phyloP scores from a whole-genome alignment of 2,329 filamentous ascomycete species.

The Pezizomycotina sp. region DNA sequence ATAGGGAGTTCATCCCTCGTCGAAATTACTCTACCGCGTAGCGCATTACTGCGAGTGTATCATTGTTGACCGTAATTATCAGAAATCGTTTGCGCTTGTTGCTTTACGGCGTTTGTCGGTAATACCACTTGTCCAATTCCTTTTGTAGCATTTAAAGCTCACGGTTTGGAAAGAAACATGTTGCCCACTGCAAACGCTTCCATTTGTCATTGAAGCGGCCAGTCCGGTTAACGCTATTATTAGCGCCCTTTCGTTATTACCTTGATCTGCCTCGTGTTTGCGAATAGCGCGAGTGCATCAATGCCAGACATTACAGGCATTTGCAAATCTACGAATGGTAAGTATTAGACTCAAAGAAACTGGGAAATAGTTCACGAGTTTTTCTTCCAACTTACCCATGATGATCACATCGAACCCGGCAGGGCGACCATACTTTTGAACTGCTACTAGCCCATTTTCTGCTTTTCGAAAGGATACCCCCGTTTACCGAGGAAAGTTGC shows the following conservation, averaged over 20 bases:
- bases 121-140: too few relatives aligned
- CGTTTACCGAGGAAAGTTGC: conserved; percentile 30
- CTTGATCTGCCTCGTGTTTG: conserved; percentile 13
- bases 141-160: too few relatives aligned
- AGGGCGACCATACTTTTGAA: conserved; percentile 28
- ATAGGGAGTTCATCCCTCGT: too few relatives aligned
- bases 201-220: too few relatives aligned
- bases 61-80: too few relatives aligned
- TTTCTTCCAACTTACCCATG: conserved; percentile 29
- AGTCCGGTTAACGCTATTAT: conserved; percentile 31
- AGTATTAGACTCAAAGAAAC: neutral
- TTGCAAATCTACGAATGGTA: conserved; percentile 13
- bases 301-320: conserved; percentile 23
- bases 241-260: conserved; percentile 23
- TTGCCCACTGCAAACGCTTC: too few relatives aligned
- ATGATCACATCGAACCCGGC: conserved; percentile 33
- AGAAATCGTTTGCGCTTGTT: too few relatives aligned
- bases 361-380: neutral
- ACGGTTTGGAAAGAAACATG: too few relatives aligned
- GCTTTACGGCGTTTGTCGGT: too few relatives aligned
- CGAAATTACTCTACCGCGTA: too few relatives aligned
- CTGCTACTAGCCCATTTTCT: conserved; percentile 35
- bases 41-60: too few relatives aligned
- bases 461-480: conserved; percentile 33
- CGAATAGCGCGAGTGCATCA: conserved; percentile 20